Evolutionary conservation across 352 stramenopile species (phyloP), one percentile per base, ranked within the genome.

Genomic region (Pythium dissotocum): DNA sequence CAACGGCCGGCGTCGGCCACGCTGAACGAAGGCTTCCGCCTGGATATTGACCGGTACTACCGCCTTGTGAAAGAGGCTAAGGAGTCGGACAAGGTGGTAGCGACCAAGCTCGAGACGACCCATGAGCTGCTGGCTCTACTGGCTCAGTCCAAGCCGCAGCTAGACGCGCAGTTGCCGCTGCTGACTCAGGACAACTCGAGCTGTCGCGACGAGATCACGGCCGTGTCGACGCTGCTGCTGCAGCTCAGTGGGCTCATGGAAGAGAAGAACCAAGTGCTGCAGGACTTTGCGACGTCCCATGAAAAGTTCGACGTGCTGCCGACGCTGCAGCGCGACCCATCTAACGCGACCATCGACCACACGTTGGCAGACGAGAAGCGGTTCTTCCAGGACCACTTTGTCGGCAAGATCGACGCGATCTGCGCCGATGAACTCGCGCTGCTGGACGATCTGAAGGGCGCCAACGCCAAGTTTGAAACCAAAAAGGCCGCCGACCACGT

Each of bases 11-110:
- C 76, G 48, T 93, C 85, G 12, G 69, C 71, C 3, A 65, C 72
- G 6, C 62, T 93, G 8, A 89, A 86, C 62, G 72, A 83, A 38
- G 77, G 73, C 49, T 90, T 93, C 62, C 77, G 74, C 35, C 61
- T 75, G 16, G 85, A 93, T 61, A 77, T 91, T 58, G 83, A 91
- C 66, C 83, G 85, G 18, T 93, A 89, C 65, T 89, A 85, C 59
- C 80, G 83, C 6, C 69, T 93, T n/a, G 71, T 91, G 7, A 85
- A 85, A 38, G 81, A 93, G 42, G 83, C 80, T 8, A 90, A 88
- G 59, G 77, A 76, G 51, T 91, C 83, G 18, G 85, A 94, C 60
- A 69, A 77, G n/a, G 72, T 87, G 30, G 79, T 94, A 53, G 72
- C 73, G 14, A 70, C 77, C 36, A 90, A 91, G 46, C 58, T 90